Conservation (phyloP, 352 stramenopile genomes). For the Phytophthora fragariaefolia region DNA sequence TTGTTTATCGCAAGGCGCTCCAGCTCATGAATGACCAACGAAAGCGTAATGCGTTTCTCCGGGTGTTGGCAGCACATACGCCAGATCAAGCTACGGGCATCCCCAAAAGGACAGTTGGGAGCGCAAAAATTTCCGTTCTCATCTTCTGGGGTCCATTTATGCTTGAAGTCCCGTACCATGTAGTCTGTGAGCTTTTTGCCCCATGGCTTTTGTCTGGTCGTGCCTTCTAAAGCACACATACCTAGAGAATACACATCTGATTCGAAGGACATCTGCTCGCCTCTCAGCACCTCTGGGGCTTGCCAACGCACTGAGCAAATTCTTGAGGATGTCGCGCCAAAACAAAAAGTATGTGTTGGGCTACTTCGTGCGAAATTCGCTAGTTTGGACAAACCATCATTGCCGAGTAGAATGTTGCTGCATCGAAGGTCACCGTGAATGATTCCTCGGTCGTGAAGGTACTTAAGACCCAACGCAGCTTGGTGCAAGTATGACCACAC, state of each 20-base stretch:
- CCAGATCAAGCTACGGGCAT: constrained; percentile 1
- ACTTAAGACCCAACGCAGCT: constrained; percentile 10
- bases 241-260: constrained; percentile 25
- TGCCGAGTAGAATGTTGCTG: constrained; percentile 38
- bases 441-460: constrained; percentile 19
- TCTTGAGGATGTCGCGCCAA: not conserved
- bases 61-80: constrained; percentile 10
- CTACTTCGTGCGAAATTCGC: constrained; percentile 36
- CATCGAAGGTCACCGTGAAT: constrained; percentile 36
- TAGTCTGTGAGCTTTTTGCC: not conserved
- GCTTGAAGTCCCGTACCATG: not conserved
- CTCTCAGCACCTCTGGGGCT: constrained; percentile 11
- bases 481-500: constrained; percentile 18
- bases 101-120: not conserved
- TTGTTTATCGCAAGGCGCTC: not conserved
- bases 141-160: not conserved
- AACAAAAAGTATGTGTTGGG: too few species aligned
- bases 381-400: constrained; percentile 29
- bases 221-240: constrained; percentile 27
- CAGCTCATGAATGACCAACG: not conserved
- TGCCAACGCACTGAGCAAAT: constrained; percentile 8
- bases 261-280: not conserved
- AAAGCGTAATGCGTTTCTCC: not conserved
- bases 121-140: not conserved
- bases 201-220: constrained; percentile 16